Evolutionary conservation across 2,329 filamentous ascomycete genomes (phyloP).

Genomic region (Neonectria sp.): DNA sequence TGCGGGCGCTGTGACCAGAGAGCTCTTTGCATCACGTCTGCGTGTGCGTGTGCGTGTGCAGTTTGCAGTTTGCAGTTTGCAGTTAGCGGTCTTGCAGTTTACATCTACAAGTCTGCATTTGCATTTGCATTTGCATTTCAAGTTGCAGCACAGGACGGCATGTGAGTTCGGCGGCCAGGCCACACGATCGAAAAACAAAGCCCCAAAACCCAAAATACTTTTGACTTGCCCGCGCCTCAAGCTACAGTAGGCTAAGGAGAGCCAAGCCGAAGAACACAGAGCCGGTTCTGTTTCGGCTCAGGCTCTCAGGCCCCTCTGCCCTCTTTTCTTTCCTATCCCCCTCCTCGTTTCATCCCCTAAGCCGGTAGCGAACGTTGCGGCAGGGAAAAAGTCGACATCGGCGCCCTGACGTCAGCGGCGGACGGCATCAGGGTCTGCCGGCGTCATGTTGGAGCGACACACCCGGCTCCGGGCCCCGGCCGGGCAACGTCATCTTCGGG

Average conservation of each 20-base stretch:
- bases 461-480: constrained; percentile 44
- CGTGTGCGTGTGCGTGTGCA: too few species aligned
- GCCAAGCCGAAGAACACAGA: too few species aligned
- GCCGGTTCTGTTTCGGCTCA: too few species aligned
- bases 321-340: background rate
- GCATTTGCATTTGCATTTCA: background rate
- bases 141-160: background rate
- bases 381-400: background rate
- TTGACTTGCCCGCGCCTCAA: too few species aligned
- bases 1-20: background rate
- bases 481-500: constrained; percentile 44
- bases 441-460: constrained; percentile 34
- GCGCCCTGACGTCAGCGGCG: constrained; percentile 49
- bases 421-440: constrained; percentile 41
- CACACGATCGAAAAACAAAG: too few species aligned
- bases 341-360: constrained; percentile 1
- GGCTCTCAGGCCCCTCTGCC: too few species aligned
- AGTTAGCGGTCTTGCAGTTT: background rate
- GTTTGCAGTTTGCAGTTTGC: too few species aligned
- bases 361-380: background rate
- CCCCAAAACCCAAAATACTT: too few species aligned
- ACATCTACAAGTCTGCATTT: background rate
- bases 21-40: too few species aligned
- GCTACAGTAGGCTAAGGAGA: too few species aligned
- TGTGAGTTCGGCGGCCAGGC: too few species aligned